phyloP scores from a whole-genome alignment of 2,329 filamentous ascomycete genomes.

The Eutypella sp. region DNA sequence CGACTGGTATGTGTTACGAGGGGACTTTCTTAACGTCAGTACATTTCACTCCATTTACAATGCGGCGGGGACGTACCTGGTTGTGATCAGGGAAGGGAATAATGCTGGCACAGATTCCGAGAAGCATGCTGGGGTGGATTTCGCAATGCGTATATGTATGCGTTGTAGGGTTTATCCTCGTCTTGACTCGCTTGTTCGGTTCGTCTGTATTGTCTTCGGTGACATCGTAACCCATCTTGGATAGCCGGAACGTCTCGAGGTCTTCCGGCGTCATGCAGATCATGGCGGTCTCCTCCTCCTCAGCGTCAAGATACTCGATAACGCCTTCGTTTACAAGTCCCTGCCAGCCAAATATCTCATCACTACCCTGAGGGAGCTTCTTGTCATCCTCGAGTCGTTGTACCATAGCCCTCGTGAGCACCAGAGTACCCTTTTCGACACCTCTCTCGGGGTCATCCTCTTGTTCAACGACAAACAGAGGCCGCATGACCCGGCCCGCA shows the following conservation, averaged over 20 bases:
- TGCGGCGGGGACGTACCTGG: constrained; percentile 49
- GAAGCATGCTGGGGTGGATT: constrained; percentile 98
- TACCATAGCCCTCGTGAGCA: constrained; percentile 79
- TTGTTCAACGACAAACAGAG: constrained; percentile 89
- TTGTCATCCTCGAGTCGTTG: constrained; percentile 69
- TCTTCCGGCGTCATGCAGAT: constrained; percentile 99
- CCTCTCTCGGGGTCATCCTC: constrained; percentile 66
- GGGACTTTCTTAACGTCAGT: constrained; percentile 58
- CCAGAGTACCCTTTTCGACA: constrained; percentile 61
- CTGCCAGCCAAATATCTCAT: constrained; percentile 76
- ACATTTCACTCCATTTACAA: constrained; percentile 5
- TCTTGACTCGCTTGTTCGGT: constrained; percentile 81
- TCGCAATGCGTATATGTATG: constrained; percentile 97
- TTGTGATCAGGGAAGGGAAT: constrained; percentile 99
- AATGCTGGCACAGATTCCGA: constrained; percentile 97
- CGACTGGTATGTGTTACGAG: constrained; percentile 97
- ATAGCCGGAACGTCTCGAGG: constrained; percentile 69
- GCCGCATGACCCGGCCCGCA: constrained; percentile 89
- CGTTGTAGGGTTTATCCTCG: constrained; percentile 78
- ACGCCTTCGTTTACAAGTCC: constrained; percentile 78
- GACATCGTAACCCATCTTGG: constrained; percentile 60
- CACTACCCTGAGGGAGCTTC: constrained; percentile 55
- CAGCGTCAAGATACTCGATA: constrained; percentile 93
- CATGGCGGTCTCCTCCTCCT: constrained; percentile 98
- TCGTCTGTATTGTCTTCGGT: constrained; percentile 61